These are phyloP conservation scores for Drosera capensis DNA, from an alignment of 148 eudicot genomes.

Conservation along the genomic window DNA sequence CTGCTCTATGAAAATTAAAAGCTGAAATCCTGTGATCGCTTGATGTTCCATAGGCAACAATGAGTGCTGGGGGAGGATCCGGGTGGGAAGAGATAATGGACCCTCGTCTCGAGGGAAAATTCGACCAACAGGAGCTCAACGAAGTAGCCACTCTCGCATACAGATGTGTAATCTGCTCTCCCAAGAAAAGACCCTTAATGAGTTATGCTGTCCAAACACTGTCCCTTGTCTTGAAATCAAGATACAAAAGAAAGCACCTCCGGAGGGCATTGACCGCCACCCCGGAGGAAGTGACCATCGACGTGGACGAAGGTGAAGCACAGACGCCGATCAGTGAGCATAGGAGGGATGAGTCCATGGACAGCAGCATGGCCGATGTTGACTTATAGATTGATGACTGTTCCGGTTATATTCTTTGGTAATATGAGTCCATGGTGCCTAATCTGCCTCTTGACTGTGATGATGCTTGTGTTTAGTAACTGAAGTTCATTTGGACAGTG, in stretches of 20 bases:
- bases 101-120: conserved; percentile 60
- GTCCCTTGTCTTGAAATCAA: conserved; percentile 38
- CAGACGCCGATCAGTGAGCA: conserved; percentile 25
- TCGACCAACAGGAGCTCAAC: conserved; percentile 51
- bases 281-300: conserved; percentile 37
- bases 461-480: too few relatives aligned
- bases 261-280: conserved; percentile 28
- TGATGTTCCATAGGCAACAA: conserved; percentile 57
- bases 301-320: conserved; percentile 10
- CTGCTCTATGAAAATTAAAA: background rate
- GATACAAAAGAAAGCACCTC: conserved; percentile 28
- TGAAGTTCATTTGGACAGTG: too few relatives aligned
- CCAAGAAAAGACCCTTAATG: conserved; percentile 75
- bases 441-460: too few relatives aligned
- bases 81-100: conserved; percentile 94
- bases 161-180: conserved; percentile 48
- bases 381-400: too few relatives aligned
- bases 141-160: conserved; percentile 76
- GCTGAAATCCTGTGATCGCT: background rate
- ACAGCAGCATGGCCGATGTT: conserved; percentile 31
- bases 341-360: conserved; percentile 47
- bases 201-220: conserved; percentile 78
- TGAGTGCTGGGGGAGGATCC: conserved; percentile 63
- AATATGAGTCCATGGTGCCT: too few relatives aligned
- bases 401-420: too few relatives aligned